Base-by-base conservation (phyloP, 192 early-diverging fungal genomes). In the Lobosporangium transversale region DNA sequence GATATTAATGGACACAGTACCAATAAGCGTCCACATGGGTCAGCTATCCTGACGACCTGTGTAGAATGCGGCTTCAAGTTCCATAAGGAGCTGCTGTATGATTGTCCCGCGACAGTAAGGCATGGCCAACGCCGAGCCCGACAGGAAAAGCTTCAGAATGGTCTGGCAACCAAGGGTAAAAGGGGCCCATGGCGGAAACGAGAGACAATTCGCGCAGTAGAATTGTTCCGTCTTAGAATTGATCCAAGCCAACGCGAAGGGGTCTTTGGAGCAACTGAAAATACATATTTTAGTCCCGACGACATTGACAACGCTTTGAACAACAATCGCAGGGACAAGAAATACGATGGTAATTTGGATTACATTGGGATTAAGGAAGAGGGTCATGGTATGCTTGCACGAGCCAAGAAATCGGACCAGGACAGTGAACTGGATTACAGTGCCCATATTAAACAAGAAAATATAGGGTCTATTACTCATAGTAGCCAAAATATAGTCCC, bases 271-370 rank as follows among this genome's bases (percentile, higher is more conserved):
- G 1, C 40, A 17, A 2, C 43, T 31, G 31, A 61, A 44, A 48
- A 61, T 42, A 24, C 58, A 10, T 5, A 50, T 7, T 45, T 58
- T 24, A 35, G 51, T 0, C 10, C 3, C 0, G 2, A 10, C 2
- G 40, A 59, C 6, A 35, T 54, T 8, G 53, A 61, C 44, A 37
- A 62, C 43, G 32, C 57, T 27, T 27, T 70, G 8, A 70, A 70
- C 59, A 61, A 62, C 23, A 70, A 70, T 27, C 58, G 58, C 1
- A 21, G 44, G 0, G 20, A 12, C 0, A 15, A n/a, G 18, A 15
- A 9, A 2, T 70, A 57, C 35, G 68, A 70, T 33, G 68, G 68
- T 2, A 70, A 70, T 26, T 9, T 70, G 31, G 68, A 70, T n/a
- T 37, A 61, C 26, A 31, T 70, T 33, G 59, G 68, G 0, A 9